phyloP scores from a whole-genome alignment of 2,329 filamentous ascomycete genomes.

The Escovopsis sp. region DNA sequence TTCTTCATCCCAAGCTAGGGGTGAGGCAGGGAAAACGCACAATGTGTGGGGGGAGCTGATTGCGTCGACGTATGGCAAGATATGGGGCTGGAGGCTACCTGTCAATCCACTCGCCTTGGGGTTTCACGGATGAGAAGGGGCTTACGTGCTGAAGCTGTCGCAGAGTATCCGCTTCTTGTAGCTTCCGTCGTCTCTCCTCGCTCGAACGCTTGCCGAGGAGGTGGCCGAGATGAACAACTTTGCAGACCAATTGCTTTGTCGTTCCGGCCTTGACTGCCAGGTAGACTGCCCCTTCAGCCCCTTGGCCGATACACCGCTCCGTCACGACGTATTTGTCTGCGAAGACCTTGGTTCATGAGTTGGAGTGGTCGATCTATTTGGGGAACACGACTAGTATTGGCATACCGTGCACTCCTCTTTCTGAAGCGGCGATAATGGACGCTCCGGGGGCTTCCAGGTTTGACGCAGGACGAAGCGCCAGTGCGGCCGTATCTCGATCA shows the following conservation, averaged over 20 bases:
- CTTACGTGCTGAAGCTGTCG: slow-evolving; percentile 39
- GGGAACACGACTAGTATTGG: not conserved
- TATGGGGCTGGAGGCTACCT: slow-evolving; percentile 32
- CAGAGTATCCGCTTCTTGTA: slow-evolving; percentile 38
- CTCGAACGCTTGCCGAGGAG: slow-evolving; percentile 12
- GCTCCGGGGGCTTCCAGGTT: slow-evolving; percentile 9
- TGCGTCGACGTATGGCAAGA: slow-evolving; percentile 36
- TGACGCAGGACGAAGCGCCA: slow-evolving; percentile 24
- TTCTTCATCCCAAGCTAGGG: not conserved
- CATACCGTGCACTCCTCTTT: slow-evolving; percentile 18
- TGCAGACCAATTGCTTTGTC: slow-evolving; percentile 52
- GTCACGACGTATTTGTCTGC: slow-evolving; percentile 19
- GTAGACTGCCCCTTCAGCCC: slow-evolving; percentile 23
- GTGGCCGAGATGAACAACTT: slow-evolving; percentile 40
- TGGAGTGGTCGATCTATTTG: not conserved
- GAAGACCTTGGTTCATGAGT: slow-evolving; percentile 15
- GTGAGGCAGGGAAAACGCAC: slow-evolving; percentile 16
- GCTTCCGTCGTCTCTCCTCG: slow-evolving; percentile 21
- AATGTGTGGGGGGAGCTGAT: slow-evolving; percentile 32
- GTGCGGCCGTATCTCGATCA: slow-evolving; percentile 26
- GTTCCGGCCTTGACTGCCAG: slow-evolving; percentile 31
- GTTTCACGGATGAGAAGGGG: not conserved
- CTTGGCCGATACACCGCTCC: slow-evolving; percentile 22
- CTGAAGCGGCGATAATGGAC: slow-evolving; percentile 17
- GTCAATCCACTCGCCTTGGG: not conserved